Evolutionary conservation across 257 asterid genomes (phyloP), one percentile per base, ranked within the genome.

Genomic region (Solanum gracilifrons): DNA sequence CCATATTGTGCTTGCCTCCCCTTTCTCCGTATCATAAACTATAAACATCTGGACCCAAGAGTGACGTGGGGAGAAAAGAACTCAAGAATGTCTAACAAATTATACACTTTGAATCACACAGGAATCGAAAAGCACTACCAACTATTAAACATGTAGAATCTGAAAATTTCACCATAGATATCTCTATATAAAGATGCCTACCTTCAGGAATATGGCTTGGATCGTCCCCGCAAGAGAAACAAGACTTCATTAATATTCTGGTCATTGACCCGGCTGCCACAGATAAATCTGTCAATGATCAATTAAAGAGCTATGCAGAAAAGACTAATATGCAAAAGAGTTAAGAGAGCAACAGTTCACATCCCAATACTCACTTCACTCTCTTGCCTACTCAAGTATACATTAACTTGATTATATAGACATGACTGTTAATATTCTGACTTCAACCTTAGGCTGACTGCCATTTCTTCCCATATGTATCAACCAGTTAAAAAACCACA

Each of bases 211-310:
- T 91, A 91, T 91, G 94, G 89, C 93, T 93, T 88, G 99, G 98
- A 92, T 97, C 98, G 32, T 91, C 93, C 85, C 99, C 98, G 76
- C 99, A 97, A 73, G 98, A 95, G 89, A 97, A 95, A 90, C 99
- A 95, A 69, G 97, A 93, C 89, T 90, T 97, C 74, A 95, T 88
- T 58, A 97, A 90, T 68, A 91, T 89, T 20, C 92, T 89, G 58
- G 92, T 43, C 87, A 90, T 87, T 72, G 92, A 91, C 64, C 94
- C 98, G 89, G 95, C 99, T 96, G 95, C 86, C 91, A 91, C 80
- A 73, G 48, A 69, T 87, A 60, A 79, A 86, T 29, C 33, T 74
- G 84, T 76, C 87, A 64, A 33, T 86, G 72, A 74, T 73, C 82
- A 46, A 55, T 86, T 23, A 88, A 74, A 51, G 32, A 46, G 15